Evolutionary conservation across 2,329 filamentous ascomycete species (phyloP).

Genomic region (Aspergillus brasiliensis): DNA sequence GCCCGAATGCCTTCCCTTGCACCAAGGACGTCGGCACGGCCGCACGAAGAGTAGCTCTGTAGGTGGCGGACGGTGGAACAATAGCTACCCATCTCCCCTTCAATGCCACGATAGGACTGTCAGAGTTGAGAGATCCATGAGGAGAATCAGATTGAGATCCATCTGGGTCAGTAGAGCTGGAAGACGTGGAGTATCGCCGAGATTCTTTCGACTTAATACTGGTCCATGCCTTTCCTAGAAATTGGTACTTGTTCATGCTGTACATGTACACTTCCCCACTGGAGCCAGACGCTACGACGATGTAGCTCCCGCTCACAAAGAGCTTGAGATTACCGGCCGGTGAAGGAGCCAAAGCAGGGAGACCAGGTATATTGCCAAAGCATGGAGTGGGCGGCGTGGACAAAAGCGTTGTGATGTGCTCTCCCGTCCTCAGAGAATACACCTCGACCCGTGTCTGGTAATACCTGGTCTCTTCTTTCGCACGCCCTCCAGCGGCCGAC

Average conservation of each 20-base stretch:
- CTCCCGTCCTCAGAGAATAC: conserved; percentile 78
- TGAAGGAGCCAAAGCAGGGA: conserved; percentile 66
- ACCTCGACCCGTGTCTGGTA: conserved; percentile 90
- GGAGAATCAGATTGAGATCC: conserved; percentile 44
- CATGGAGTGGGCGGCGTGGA: conserved; percentile 66
- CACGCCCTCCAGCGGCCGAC: conserved; percentile 24
- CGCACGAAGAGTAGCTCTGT: conserved; percentile 43
- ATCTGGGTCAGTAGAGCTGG: conserved; percentile 48
- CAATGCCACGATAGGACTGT: conserved; percentile 46
- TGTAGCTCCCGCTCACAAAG: conserved; percentile 69
- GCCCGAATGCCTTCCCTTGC: conserved; percentile 40
- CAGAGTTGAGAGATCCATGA: conserved; percentile 28
- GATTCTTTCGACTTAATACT: conserved; percentile 63
- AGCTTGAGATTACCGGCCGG: conserved; percentile 74
- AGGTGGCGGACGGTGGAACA: conserved; percentile 44
- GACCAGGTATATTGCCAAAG: conserved; percentile 60
- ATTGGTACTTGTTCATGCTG: conserved; percentile 57
- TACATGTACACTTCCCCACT: conserved; percentile 90
- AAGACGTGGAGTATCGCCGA: conserved; percentile 50
- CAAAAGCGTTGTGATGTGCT: conserved; percentile 72
- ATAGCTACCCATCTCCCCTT: conserved; percentile 52
- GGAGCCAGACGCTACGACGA: conserved; percentile 75
- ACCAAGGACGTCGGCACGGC: conserved; percentile 40
- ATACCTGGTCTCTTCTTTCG: conserved; percentile 32
- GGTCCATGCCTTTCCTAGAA: conserved; percentile 91